Conservation (phyloP, 805 yeast species). For the Saturnispora dispora region DNA sequence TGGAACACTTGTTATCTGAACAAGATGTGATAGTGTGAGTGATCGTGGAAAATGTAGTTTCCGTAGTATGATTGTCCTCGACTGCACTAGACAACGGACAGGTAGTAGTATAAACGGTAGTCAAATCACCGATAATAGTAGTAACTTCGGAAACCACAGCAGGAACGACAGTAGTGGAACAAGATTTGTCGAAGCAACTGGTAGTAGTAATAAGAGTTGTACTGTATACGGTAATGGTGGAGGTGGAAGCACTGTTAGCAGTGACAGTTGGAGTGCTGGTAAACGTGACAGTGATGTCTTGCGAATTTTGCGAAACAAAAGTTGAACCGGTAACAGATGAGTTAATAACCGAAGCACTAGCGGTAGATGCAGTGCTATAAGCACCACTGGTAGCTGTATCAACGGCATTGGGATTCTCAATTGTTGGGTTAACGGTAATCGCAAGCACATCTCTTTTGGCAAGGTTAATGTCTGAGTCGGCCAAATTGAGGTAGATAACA, state of each 20-base stretch:
- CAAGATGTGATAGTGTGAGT: slow-evolving; percentile 16
- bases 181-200: slow-evolving; percentile 18
- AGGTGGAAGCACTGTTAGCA: background rate
- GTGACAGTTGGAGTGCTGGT: background rate
- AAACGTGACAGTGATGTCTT: background rate
- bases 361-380: background rate
- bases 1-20: slow-evolving; percentile 14
- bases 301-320: background rate
- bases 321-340: slow-evolving; percentile 2
- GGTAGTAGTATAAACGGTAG: slow-evolving; percentile 16
- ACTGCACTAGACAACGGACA: slow-evolving; percentile 12
- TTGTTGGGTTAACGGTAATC: slow-evolving; percentile 10
- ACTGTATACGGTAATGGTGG: background rate
- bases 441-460: slow-evolving; percentile 13
- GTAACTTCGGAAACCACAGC: slow-evolving; percentile 18
- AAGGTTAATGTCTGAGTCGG: slow-evolving; percentile 2
- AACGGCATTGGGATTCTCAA: slow-evolving; percentile 4
- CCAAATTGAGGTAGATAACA: slow-evolving; percentile 8
- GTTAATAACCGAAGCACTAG: slow-evolving; percentile 8
- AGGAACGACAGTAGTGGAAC: slow-evolving; percentile 9
- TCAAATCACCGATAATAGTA: slow-evolving; percentile 18
- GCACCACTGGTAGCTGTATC: background rate
- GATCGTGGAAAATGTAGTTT: slow-evolving; percentile 1
- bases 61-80: background rate
- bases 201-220: slow-evolving; percentile 15